Base-by-base conservation (phyloP, 2,329 filamentous ascomycete species). In the Cladosporium sp. region DNA sequence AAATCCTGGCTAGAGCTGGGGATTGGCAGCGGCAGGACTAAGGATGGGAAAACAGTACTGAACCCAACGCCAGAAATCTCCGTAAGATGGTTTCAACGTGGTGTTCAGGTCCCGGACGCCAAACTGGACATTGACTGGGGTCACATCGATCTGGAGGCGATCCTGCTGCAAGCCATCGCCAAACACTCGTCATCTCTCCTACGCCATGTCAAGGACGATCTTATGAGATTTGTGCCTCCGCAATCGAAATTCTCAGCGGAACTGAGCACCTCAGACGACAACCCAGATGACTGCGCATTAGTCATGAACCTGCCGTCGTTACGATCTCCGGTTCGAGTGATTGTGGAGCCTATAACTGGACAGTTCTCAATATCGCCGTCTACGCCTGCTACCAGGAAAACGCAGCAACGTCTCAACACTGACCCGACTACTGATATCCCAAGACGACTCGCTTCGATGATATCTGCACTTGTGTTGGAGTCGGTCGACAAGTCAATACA, bases 1-100 rank as follows among this genome's bases (percentile, higher is more conserved):
- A 95, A 95, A 73, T 95, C 84, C 67, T 98, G 93, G 92, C 77
- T 98, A 44, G 85, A 97, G 58, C 76, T 98, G 46, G 91, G 90
- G 9, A 81, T 95, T 34, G 79, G 83, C 54, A 90, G 84, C 64
- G 85, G 85, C 32, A 74, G 66, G 55, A 57, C 63, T 9, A 43
- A 55, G 13, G 31, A 51, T n/a, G 41, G 19, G 7, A 32, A 65
- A 59, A 53, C 70, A 67, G 54, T 64, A 60, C 46, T 68, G 64
- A 57, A 54, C 2, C 33, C 60, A 10, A 66, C 59, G 11, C 58
- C 63, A 5, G 63, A 63, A 13, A 58, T 93, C 43, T 77, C 74
- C 2, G 72, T 85, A 37, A 84, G 89, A 58, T 98, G 93, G 92
- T 90, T 95, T 68, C 83, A 88, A 53, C 85, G 92, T 63, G 85